Percentiles rank a stretch among this genome's conserved stretches.
These are phyloP conservation scores for Celoporthe dispersa DNA, from an alignment of 2,329 filamentous ascomycete genomes.

Conservation along the genomic window DNA sequence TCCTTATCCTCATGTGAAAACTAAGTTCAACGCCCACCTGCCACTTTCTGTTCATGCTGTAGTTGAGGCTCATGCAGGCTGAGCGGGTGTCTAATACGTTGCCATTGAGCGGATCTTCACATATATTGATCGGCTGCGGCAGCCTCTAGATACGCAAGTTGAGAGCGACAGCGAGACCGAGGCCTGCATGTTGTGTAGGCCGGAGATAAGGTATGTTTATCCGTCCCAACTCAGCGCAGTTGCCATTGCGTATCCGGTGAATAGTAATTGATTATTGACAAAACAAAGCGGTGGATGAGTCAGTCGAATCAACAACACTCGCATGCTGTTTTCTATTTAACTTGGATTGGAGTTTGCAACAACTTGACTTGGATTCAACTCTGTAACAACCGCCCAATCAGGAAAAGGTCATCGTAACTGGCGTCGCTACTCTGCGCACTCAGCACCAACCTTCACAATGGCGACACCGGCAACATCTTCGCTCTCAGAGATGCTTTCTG, in stretches of 20 bases:
- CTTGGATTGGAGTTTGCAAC: background rate
- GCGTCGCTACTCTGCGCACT: background rate
- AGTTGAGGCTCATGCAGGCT: background rate
- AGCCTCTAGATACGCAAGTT: background rate
- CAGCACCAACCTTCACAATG: background rate
- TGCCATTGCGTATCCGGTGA: background rate
- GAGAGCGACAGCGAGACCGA: slow-evolving; percentile 12
- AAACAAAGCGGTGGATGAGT: background rate
- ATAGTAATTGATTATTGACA: background rate
- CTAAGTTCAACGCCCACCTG: background rate
- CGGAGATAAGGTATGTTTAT: background rate
- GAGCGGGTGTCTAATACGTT: background rate
- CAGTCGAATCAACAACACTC: background rate
- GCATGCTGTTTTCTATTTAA: background rate
- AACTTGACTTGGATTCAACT: no score
- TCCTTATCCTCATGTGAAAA: no score
- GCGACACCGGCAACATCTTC: background rate
- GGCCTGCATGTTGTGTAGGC: background rate
- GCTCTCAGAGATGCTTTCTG: background rate
- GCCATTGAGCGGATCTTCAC: no score
- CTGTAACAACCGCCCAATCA: background rate
- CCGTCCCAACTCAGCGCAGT: background rate
- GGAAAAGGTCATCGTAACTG: background rate
- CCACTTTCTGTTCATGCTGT: background rate
- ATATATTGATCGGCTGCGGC: background rate